phyloP scores from a whole-genome alignment of 345 rosid genomes.

The Diplotaxis tenuifolia region DNA sequence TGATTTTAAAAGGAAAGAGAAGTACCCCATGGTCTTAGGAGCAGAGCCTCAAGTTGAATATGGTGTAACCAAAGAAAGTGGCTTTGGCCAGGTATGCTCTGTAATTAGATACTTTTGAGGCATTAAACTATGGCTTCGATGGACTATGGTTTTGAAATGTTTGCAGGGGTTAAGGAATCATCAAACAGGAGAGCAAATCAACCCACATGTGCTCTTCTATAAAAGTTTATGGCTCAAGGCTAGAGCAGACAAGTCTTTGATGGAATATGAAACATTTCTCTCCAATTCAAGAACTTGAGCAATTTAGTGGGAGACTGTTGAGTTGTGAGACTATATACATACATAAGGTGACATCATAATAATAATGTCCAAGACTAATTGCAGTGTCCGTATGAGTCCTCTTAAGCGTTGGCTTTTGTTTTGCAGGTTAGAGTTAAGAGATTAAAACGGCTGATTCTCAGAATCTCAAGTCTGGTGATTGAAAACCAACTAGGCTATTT shows the following conservation, averaged over 20 bases:
- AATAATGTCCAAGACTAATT: neutral
- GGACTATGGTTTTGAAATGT: neutral
- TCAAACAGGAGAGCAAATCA: constrained; percentile 26
- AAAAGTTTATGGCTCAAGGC: constrained; percentile 42
- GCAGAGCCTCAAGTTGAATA: constrained; percentile 21
- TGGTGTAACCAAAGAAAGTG: constrained; percentile 16
- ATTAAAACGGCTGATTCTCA: neutral
- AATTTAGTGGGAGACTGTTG: neutral
- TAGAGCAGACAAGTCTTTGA: constrained; percentile 35
- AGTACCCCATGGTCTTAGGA: neutral
- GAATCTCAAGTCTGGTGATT: neutral
- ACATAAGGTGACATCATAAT: constrained; percentile 24
- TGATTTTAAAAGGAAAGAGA: constrained; percentile 19
- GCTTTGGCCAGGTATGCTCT: constrained; percentile 33
- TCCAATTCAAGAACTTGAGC: constrained; percentile 7
- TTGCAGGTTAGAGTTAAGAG: constrained; percentile 6
- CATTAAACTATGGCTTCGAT: neutral
- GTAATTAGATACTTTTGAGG: neutral
- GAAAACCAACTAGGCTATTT: neutral
- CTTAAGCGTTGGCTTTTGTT: neutral
- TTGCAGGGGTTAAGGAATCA: constrained; percentile 31
- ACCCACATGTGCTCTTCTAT: constrained; percentile 32
- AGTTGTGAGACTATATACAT: neutral
- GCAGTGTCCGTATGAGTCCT: neutral
- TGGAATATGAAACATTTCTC: constrained; percentile 31